Percentiles rank a stretch among this genome's conserved stretches.
phyloP scores from a whole-genome alignment of 2,329 filamentous ascomycete genomes.

The Microsporum audouinii region DNA sequence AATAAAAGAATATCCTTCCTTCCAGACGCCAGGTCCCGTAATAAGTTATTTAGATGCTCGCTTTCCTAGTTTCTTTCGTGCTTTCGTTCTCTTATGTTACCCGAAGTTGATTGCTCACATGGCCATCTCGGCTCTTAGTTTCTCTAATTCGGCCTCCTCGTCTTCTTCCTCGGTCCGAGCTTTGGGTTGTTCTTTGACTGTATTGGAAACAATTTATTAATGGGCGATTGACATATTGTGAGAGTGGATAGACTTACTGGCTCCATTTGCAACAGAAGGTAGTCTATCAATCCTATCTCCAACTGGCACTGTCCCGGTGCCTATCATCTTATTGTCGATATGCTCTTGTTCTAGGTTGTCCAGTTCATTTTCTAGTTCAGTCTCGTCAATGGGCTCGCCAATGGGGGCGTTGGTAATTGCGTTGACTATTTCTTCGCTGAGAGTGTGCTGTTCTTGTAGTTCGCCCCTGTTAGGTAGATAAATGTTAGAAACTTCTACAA shows the following conservation, averaged over 20 bases:
- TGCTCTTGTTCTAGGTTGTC: conserved; percentile 81
- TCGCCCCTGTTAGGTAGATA: conserved; percentile 54
- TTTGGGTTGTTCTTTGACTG: conserved; percentile 39
- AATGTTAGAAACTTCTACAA: conserved; percentile 1
- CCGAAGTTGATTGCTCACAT: conserved; percentile 47
- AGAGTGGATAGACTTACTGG: conserved; percentile 49
- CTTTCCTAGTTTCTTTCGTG: not conserved
- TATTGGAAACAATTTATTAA: conserved; percentile 4
- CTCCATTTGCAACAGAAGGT: conserved; percentile 61
- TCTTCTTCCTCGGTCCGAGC: conserved; percentile 64
- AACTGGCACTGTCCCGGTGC: conserved; percentile 74
- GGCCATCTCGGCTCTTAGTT: conserved; percentile 92
- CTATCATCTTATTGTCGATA: conserved; percentile 86
- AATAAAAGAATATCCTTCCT: conserved; percentile 45
- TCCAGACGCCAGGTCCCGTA: conserved; percentile 73
- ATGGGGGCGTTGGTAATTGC: conserved; percentile 64
- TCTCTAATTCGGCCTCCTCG: conserved; percentile 87
- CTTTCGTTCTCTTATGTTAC: not conserved
- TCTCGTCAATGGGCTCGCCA: conserved; percentile 66
- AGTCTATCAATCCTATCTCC: conserved; percentile 60
- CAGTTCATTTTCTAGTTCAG: conserved; percentile 74
- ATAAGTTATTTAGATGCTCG: conserved; percentile 60
- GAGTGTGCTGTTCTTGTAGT: conserved; percentile 79
- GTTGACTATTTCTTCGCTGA: conserved; percentile 84
- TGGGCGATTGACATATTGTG: not conserved